A percentile compares a stretch with the other conserved stretches of the same genome.
These are phyloP conservation scores for Pistacia vera DNA, from an alignment of 345 rosid species.

Conservation along the genomic window DNA sequence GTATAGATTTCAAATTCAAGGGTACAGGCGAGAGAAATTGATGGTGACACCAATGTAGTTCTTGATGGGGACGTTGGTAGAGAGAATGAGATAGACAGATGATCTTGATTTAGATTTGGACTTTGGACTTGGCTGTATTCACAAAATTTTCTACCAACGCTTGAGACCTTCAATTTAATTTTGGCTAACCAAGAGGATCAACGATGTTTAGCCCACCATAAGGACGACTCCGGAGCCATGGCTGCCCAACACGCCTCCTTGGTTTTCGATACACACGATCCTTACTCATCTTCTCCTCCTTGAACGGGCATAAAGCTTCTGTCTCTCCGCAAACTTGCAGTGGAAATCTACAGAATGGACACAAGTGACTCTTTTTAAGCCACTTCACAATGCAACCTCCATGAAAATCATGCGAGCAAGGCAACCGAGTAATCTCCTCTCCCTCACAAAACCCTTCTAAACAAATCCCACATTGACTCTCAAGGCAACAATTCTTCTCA, in stretches of 20 bases:
- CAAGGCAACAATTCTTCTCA: too few species aligned
- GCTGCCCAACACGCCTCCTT: too few species aligned
- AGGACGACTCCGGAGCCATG: too few species aligned
- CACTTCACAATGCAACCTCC: not conserved
- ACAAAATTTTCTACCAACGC: too few species aligned
- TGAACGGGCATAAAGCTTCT: not conserved
- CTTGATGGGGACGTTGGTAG: slow-evolving; percentile 70
- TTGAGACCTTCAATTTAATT: too few species aligned
- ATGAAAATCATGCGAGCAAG: too few species aligned
- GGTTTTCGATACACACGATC: too few species aligned
- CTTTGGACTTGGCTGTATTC: slow-evolving; percentile 16
- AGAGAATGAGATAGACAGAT: slow-evolving; percentile 73
- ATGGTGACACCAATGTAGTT: slow-evolving; percentile 83
- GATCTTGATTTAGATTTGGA: slow-evolving; percentile 26
- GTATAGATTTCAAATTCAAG: not conserved
- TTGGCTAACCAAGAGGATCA: too few species aligned
- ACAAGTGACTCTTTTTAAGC: not conserved
- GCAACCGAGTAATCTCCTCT: too few species aligned
- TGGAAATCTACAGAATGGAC: not conserved
- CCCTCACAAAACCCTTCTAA: too few species aligned
- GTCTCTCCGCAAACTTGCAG: not conserved
- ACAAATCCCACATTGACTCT: too few species aligned
- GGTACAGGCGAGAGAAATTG: slow-evolving; percentile 72
- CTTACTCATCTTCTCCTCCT: not conserved
- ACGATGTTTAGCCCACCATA: too few species aligned